A percentile compares a stretch with the other conserved stretches of the same genome.
Conservation (phyloP, 2,329 filamentous ascomycete genomes). For the Colletotrichum liaoningense region DNA sequence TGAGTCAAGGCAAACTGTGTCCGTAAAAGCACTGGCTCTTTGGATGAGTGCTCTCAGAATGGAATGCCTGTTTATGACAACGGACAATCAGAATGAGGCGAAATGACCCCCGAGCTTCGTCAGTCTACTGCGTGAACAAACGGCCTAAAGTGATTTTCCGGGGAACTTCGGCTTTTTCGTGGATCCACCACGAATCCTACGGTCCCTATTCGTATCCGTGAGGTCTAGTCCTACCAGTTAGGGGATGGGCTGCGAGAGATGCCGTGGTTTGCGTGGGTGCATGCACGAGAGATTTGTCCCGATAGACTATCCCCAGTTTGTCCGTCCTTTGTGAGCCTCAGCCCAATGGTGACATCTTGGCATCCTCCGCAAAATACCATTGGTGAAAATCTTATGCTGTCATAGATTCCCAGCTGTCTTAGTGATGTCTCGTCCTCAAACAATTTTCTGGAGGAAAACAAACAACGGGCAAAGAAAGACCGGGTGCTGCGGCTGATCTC, state of each 20-base stretch:
- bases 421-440: no score
- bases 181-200: slow-evolving; percentile 15
- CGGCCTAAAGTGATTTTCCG: slow-evolving; percentile 22
- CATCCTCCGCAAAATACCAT: neutral
- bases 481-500: neutral
- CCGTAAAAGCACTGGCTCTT: neutral
- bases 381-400: neutral
- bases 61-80: neutral
- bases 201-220: no score
- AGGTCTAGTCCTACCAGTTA: neutral
- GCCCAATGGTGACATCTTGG: slow-evolving; percentile 6
- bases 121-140: neutral
- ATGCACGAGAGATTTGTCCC: slow-evolving; percentile 26
- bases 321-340: slow-evolving; percentile 16
- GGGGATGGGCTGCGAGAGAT: slow-evolving; percentile 3
- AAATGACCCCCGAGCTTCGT: neutral
- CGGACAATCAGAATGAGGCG: neutral
- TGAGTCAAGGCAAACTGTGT: neutral
- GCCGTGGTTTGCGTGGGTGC: neutral
- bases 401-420: neutral
- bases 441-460: neutral
- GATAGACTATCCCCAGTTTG: slow-evolving; percentile 27
- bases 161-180: slow-evolving; percentile 22
- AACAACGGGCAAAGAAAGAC: neutral
- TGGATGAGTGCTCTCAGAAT: neutral